Base-by-base conservation (phyloP, 2,329 filamentous ascomycete species). In the Cordyceps cateniannulata region DNA sequence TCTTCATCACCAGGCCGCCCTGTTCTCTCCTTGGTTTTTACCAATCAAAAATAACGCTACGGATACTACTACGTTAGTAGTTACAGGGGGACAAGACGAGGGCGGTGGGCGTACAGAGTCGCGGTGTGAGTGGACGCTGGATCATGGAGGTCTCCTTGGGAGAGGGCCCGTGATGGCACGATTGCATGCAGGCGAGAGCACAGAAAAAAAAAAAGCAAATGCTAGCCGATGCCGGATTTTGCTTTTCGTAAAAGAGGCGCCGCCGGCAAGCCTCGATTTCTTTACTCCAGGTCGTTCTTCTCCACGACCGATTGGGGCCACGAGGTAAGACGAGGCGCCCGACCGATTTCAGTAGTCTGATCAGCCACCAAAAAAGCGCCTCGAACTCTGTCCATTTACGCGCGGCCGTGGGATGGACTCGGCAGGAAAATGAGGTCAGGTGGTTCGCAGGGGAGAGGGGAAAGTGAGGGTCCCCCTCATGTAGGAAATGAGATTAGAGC, bases 291-390 rank as follows among this genome's bases (percentile, higher is more conserved):
- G 8, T 35, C 32, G 2, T 12, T 35, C 32, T 35, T 35, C 32
- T 12, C 32, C 32, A 35, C 32, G 32, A 35, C 32, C 32, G 32
- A 35, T 35, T 9, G 32, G 32, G 32, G n/a, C 42, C 42, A 45
- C 42, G n/a, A 45, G n/a, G 18, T 45, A 20, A 45, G n/a, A 45
- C 42, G 42, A 22, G 42, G n/a, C 42, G 20, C n/a, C n/a, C 16
- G n/a, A n/a, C n/a, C 7, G 8, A 45, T 20, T 45, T 45, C 18
- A 42, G 14, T n/a, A 45, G 22, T 5, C 22, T 9, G 42, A 22
- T 22, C n/a, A 53, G 51, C 51, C 51, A 53, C n/a, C 51, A 42
- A 42, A 53, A 42, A 53, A 25, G 51, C 32, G 32, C 51, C 38
- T 42, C 24, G 14, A 25, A 27, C 29, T 22, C 25, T 52, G 18